A percentile compares a stretch with the other conserved stretches of the same genome.
Evolutionary conservation across 345 rosid genomes (phyloP).

Genomic region (Cochlearia excelsa): DNA sequence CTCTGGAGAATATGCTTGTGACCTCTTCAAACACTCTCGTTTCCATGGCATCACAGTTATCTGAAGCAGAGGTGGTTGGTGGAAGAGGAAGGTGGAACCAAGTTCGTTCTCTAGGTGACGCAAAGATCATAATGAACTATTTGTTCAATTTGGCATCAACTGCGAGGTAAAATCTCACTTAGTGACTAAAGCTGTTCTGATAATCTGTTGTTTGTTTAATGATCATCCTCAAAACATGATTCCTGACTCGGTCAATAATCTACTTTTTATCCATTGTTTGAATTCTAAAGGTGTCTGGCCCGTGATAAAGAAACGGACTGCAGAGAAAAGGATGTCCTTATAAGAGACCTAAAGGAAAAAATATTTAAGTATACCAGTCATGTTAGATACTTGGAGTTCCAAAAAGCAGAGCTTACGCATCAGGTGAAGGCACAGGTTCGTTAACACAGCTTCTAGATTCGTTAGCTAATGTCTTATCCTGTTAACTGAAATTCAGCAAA

Average conservation of each 20-base stretch:
- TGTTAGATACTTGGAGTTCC: constrained; percentile 58
- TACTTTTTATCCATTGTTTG: constrained; percentile 14
- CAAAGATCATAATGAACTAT: constrained; percentile 77
- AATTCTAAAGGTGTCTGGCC: constrained; percentile 57
- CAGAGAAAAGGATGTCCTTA: constrained; percentile 67
- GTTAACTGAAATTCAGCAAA: not conserved
- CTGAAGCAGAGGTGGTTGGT: constrained; percentile 94
- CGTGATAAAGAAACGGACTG: constrained; percentile 79
- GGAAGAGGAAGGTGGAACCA: constrained; percentile 99
- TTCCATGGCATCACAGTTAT: constrained; percentile 94
- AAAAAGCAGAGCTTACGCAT: constrained; percentile 63
- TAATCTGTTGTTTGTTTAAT: constrained; percentile 4
- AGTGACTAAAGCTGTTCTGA: constrained; percentile 8
- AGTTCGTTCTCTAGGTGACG: constrained; percentile 82
- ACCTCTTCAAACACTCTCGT: constrained; percentile 82
- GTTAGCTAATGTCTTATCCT: constrained; percentile 9
- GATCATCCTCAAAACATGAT: constrained; percentile 10
- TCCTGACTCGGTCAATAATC: constrained; percentile 16
- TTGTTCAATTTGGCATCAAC: constrained; percentile 83
- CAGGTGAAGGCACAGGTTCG: constrained; percentile 68
- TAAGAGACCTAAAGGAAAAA: constrained; percentile 70
- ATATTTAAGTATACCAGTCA: constrained; percentile 56
- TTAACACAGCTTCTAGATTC: constrained; percentile 11
- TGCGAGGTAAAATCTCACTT: constrained; percentile 55
- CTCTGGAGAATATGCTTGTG: constrained; percentile 93